Evolutionary conservation across 192 early-diverging fungal genomes (phyloP).

Genomic region (Rhizoclosmatium globosum): DNA sequence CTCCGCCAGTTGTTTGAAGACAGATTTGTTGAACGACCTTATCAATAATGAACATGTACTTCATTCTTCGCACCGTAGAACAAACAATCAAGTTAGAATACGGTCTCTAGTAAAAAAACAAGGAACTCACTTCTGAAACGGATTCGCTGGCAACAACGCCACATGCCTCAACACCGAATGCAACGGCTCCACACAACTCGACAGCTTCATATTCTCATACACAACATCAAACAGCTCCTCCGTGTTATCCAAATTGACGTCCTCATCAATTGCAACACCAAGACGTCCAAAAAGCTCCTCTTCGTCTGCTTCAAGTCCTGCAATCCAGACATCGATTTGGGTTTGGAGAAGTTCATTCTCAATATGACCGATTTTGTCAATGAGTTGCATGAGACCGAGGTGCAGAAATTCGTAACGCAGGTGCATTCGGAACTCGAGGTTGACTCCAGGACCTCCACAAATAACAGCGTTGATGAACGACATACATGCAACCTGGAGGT

Average conservation of each 20-base stretch:
- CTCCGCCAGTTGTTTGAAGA: constrained; percentile 53
- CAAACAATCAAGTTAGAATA: constrained; percentile 6
- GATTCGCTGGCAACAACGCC: constrained; percentile 49
- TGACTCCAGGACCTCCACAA: constrained; percentile 58
- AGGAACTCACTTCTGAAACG: constrained; percentile 46
- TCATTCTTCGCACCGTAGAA: constrained; percentile 45
- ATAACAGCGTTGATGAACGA: constrained; percentile 66
- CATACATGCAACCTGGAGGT: constrained; percentile 53
- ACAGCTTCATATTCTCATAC: constrained; percentile 41
- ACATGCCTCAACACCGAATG: constrained; percentile 49
- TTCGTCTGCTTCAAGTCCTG: constrained; percentile 59
- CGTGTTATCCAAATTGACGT: constrained; percentile 33
- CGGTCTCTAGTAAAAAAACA: not conserved
- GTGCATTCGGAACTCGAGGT: constrained; percentile 62
- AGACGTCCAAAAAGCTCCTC: constrained; percentile 46
- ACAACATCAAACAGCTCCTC: constrained; percentile 36
- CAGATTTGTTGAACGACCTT: constrained; percentile 59
- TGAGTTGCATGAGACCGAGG: constrained; percentile 54
- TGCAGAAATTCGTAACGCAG: constrained; percentile 61
- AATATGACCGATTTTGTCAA: constrained; percentile 54
- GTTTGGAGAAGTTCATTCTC: constrained; percentile 64
- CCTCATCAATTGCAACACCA: constrained; percentile 18
- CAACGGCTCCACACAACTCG: constrained; percentile 45
- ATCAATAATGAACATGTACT: constrained; percentile 59
- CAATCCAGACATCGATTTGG: constrained; percentile 63